phyloP scores from a whole-genome alignment of 2,329 filamentous ascomycete species.

The Sclerotinia spermophila region DNA sequence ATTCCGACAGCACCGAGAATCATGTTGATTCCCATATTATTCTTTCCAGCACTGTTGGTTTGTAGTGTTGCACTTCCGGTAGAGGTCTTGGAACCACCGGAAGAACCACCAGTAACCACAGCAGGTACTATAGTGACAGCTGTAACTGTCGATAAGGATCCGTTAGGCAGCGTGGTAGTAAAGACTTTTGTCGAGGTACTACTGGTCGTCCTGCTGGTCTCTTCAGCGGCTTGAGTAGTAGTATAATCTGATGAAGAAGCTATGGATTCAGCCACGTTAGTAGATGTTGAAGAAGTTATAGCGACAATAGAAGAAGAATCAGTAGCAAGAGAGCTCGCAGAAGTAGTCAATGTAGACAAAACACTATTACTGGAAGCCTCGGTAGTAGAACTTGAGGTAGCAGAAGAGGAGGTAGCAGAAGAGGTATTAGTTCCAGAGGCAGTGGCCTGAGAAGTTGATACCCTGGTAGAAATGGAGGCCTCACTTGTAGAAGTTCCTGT shows the following conservation, averaged over 20 bases:
- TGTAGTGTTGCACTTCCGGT: constrained; percentile 29
- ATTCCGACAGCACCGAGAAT: constrained; percentile 30
- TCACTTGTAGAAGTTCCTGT: constrained; percentile 19
- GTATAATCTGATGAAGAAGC: constrained; percentile 20
- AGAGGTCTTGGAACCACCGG: constrained; percentile 15
- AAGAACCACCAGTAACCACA: constrained; percentile 23
- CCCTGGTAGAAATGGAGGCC: constrained; percentile 7
- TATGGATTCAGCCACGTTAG: constrained; percentile 16
- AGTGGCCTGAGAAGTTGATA: constrained; percentile 16
- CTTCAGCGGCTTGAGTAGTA: constrained; percentile 19
- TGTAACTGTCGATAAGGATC: constrained; percentile 30
- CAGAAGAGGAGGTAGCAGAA: constrained; percentile 19
- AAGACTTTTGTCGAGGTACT: constrained; percentile 24
- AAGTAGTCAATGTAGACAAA: constrained; percentile 18
- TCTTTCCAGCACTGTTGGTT: constrained; percentile 25
- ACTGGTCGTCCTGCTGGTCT: constrained; percentile 16
- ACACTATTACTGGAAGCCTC: constrained; percentile 25
- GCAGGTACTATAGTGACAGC: constrained; percentile 31
- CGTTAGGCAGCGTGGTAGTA: constrained; percentile 31
- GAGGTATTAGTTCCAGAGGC: constrained; percentile 21
- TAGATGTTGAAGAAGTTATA: constrained; percentile 23
- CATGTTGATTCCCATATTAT: constrained; percentile 23
- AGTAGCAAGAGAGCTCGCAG: constrained; percentile 21
- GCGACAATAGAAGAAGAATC: constrained; percentile 11
- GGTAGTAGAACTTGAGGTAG: constrained; percentile 21